These are phyloP conservation scores for Alternaria tenuissima DNA, from an alignment of 2,329 filamentous ascomycete genomes.

Conservation along the genomic window DNA sequence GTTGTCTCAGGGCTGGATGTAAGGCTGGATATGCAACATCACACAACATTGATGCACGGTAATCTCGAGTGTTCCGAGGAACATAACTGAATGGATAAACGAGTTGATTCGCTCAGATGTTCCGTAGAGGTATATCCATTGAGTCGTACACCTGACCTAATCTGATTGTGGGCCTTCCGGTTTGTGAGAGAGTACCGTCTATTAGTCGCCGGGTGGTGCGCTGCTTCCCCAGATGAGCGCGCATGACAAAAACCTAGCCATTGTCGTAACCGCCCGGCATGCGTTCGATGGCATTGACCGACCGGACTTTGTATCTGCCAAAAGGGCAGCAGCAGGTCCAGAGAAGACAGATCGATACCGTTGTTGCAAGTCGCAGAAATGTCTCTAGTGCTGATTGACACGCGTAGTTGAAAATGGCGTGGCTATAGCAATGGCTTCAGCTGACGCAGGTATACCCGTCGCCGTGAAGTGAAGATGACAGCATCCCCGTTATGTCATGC, in stretches of 20 bases:
- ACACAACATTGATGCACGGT: constrained; percentile 9
- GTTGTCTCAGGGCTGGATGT: constrained; percentile 8
- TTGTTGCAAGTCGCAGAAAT: neutral
- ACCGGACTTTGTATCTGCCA: neutral
- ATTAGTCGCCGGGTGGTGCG: neutral
- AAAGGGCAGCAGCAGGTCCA: neutral
- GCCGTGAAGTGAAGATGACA: neutral
- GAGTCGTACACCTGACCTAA: neutral
- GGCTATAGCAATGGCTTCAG: neutral
- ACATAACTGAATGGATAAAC: neutral
- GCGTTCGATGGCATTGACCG: neutral
- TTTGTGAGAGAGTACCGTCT: neutral
- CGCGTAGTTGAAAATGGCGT: neutral
- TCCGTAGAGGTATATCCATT: neutral
- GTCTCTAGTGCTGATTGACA: neutral
- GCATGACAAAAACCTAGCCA: neutral
- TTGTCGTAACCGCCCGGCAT: neutral
- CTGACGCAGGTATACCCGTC: neutral
- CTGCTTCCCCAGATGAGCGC: neutral
- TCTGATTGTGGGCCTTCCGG: neutral
- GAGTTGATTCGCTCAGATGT: neutral
- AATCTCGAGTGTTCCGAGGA: neutral
- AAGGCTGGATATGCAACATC: constrained; percentile 15
- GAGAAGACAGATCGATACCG: neutral
- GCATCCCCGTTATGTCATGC: neutral